phyloP scores from a whole-genome alignment of 768 basidiomycete genomes.

The Russula earlei region DNA sequence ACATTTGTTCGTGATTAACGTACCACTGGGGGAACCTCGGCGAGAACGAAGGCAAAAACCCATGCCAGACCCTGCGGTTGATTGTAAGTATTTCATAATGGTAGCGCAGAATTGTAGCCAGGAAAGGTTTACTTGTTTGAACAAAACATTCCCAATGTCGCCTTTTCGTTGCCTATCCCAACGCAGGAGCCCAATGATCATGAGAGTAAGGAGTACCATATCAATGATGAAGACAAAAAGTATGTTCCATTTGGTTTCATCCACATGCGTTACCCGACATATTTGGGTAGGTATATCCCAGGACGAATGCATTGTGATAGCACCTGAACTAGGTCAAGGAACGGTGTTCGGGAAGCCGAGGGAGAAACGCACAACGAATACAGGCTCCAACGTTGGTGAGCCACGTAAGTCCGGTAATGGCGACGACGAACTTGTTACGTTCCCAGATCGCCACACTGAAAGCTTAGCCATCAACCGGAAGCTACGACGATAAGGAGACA shows the following conservation, averaged over 20 bases:
- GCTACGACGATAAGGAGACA: not conserved
- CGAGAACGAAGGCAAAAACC: not conserved
- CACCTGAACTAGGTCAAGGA: not conserved
- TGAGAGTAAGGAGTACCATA: not conserved
- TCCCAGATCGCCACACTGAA: constrained; percentile 4
- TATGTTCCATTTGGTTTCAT: not conserved
- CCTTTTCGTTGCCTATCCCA: not conserved
- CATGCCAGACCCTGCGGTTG: constrained; percentile 1
- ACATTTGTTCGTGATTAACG: too few relatives aligned
- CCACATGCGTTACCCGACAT: not conserved
- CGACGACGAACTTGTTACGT: not conserved
- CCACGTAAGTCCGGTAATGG: not conserved
- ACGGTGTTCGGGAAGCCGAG: not conserved
- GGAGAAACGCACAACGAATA: not conserved
- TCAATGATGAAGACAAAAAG: not conserved
- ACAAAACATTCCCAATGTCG: not conserved
- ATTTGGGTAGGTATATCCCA: too few relatives aligned
- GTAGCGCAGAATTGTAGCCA: too few relatives aligned
- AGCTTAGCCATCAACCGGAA: too few relatives aligned
- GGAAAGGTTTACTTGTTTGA: not conserved
- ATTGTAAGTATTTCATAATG: too few relatives aligned
- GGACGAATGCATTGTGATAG: not conserved
- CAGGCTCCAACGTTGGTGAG: not conserved
- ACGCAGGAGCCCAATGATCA: constrained; percentile 2
- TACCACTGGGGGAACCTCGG: not conserved